Percentiles rank a stretch among this genome's conserved stretches.
Conservation (phyloP, 352 stramenopile genomes). For the Globisporangium megalacanthum region DNA sequence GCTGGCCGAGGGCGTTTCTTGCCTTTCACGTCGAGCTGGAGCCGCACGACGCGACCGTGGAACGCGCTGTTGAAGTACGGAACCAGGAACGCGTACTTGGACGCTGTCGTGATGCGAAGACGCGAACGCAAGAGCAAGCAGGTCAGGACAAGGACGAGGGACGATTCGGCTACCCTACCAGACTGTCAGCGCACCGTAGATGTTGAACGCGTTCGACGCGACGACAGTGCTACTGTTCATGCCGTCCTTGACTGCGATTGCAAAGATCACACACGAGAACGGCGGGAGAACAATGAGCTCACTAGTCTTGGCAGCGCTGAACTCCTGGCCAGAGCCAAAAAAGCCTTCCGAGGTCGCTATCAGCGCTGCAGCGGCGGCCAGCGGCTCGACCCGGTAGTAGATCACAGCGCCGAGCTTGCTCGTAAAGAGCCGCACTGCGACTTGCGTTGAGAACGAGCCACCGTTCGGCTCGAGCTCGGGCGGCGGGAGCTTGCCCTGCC, state of each 20-base stretch:
- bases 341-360: constrained; percentile 16
- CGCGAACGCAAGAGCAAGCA: neutral
- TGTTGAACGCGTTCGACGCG: constrained; percentile 43
- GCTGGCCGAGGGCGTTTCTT: constrained; percentile 71
- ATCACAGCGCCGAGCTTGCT: constrained; percentile 48
- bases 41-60: constrained; percentile 52
- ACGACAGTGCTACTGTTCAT: constrained; percentile 44
- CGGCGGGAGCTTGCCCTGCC: constrained; percentile 41
- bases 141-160: neutral
- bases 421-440: constrained; percentile 48
- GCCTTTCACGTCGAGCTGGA: constrained; percentile 67
- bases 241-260: constrained; percentile 57
- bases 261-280: constrained; percentile 56
- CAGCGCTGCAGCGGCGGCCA: constrained; percentile 5
- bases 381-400: constrained; percentile 42
- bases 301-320: constrained; percentile 26
- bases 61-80: constrained; percentile 67
- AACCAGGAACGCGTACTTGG: constrained; percentile 68
- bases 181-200: constrained; percentile 37
- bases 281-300: constrained; percentile 46
- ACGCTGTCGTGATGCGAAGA: constrained; percentile 20
- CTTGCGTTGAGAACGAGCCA: constrained; percentile 48
- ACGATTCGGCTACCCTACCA: neutral
- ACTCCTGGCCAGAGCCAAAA: constrained; percentile 21
- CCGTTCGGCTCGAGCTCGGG: constrained; percentile 58